Evolutionary conservation across 106 monocot genomes (phyloP).

Genomic region (Dioscorea zingiberensis): DNA sequence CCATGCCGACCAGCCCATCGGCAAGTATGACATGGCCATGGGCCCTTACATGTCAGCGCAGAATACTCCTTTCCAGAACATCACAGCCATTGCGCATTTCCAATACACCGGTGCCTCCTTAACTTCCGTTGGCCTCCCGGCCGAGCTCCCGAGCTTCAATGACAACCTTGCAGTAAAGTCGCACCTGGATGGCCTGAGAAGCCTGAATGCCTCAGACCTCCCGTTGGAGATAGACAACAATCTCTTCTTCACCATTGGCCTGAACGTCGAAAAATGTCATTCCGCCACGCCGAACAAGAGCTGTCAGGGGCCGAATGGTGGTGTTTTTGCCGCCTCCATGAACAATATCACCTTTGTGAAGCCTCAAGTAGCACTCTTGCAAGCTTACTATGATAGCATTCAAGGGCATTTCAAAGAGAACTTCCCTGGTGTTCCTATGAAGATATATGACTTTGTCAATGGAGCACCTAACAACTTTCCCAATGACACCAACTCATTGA

Average conservation of each 20-base stretch:
- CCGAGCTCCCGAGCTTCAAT: slow-evolving; percentile 26
- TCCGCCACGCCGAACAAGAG: slow-evolving; percentile 16
- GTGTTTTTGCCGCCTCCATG: slow-evolving; percentile 19
- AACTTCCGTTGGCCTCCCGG: neutral
- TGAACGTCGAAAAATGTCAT: slow-evolving; percentile 21
- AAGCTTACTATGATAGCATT: slow-evolving; percentile 23
- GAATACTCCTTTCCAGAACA: slow-evolving; percentile 28
- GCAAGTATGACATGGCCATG: slow-evolving; percentile 24
- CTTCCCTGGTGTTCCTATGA: slow-evolving; percentile 21
- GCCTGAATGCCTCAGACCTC: slow-evolving; percentile 21
- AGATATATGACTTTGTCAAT: slow-evolving; percentile 25
- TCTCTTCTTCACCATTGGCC: slow-evolving; percentile 30
- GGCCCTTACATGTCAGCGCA: slow-evolving; percentile 29
- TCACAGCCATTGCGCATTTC: slow-evolving; percentile 27
- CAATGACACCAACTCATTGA: slow-evolving; percentile 12
- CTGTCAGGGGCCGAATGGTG: slow-evolving; percentile 24
- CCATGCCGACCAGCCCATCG: slow-evolving; percentile 21
- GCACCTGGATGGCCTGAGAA: slow-evolving; percentile 12
- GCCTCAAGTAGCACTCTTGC: slow-evolving; percentile 16
- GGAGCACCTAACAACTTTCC: slow-evolving; percentile 31
- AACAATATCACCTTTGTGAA: slow-evolving; percentile 32
- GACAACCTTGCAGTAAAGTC: slow-evolving; percentile 15
- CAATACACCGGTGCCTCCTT: slow-evolving; percentile 21
- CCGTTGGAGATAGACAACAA: slow-evolving; percentile 24
- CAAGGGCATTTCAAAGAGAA: slow-evolving; percentile 10